Evolutionary conservation across 2,329 filamentous ascomycete species (phyloP), one percentile per base, ranked within the genome.

Genomic region (Hypoxylon sp.): DNA sequence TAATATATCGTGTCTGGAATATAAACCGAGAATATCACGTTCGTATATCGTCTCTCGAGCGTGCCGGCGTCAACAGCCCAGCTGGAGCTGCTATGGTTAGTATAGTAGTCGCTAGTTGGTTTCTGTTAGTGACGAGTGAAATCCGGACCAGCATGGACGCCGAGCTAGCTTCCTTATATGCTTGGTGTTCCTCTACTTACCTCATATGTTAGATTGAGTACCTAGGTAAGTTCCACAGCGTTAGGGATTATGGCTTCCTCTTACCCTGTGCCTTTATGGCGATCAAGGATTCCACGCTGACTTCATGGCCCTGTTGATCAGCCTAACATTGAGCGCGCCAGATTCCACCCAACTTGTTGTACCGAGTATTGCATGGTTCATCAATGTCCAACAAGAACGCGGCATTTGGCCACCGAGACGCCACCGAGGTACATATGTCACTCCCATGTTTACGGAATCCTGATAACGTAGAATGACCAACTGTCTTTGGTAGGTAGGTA

Each of bases 261-360:
- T 19, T 3, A 43, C 51, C 53, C 30, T 50, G 25, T 61, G 52
- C 9, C 30, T 49, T 32, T 45, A 59, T n/a, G 49, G 21, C n/a
- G 21, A 55, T 64, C 57, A 48, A 36, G 23, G 32, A 34, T 62
- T 51, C 57, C 49, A 60, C n/a, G 56, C 58, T 68, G 45, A 68
- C 43, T 66, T 57, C 62, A 66, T 64, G n/a, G 45, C 5, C 21
- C 28, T 45, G 63, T 28, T 50, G 66, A 71, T 71, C 66, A 62
- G 17, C 30, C 49, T 45, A 48, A 45, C 41, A 11, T 58, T 45
- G 57, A 62, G 51, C 51, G 64, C 57, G 34, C 46, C 36, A 60
- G 59, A 57, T 36, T 34, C 25, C 19, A 41, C 43, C 50, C 46
- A 52, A 23, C 28, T 32, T 17, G 50, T 60, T 23, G 55, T 57